phyloP scores from a whole-genome alignment of 768 basidiomycete genomes.

The Fomitopsis pulvina region DNA sequence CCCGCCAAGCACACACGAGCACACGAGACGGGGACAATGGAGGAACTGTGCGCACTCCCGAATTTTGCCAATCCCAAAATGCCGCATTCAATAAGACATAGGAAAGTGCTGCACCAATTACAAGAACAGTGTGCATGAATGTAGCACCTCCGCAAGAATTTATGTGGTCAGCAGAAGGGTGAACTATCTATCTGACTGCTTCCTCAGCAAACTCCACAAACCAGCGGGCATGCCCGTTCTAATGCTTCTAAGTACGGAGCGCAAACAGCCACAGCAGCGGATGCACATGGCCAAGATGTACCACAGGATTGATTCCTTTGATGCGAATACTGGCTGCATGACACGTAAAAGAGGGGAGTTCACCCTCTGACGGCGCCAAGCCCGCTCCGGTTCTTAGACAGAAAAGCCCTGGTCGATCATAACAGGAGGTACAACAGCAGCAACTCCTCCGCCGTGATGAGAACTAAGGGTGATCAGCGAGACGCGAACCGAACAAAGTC shows the following conservation, averaged over 20 bases:
- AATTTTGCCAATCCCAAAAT: constrained; percentile 17
- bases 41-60: constrained; percentile 22
- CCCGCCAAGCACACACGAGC: too few relatives aligned
- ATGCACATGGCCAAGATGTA: neutral
- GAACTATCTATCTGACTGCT: constrained; percentile 14
- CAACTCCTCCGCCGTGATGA: too few relatives aligned
- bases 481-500: too few relatives aligned
- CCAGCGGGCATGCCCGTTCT: constrained; percentile 6
- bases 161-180: neutral
- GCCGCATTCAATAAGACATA: too few relatives aligned
- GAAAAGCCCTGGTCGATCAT: too few relatives aligned
- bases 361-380: too few relatives aligned
- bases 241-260: neutral
- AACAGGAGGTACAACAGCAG: too few relatives aligned
- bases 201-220: constrained; percentile 24
- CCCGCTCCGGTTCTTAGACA: too few relatives aligned
- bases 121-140: constrained; percentile 23
- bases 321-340: too few relatives aligned
- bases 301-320: too few relatives aligned
- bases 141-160: constrained; percentile 14
- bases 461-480: too few relatives aligned
- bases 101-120: constrained; percentile 26
- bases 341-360: too few relatives aligned
- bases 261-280: neutral
- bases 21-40: neutral